Percentiles rank a stretch among this genome's conserved stretches.
Conservation (phyloP, 768 basidiomycete species). For the Auricularia sp. region DNA sequence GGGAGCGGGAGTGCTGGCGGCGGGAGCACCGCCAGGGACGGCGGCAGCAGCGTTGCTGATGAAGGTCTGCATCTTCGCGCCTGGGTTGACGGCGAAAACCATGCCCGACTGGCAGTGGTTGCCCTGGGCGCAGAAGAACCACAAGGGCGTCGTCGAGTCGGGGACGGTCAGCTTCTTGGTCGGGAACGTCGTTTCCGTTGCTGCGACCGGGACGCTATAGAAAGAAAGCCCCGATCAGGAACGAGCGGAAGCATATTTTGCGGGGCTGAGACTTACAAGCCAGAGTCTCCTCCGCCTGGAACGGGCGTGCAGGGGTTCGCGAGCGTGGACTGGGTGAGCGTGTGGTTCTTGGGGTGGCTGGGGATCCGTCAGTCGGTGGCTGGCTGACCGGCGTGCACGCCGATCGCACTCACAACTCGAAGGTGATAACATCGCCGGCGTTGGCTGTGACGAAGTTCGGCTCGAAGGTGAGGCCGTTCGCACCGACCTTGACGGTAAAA, state of each 20-base stretch:
- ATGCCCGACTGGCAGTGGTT: slow-evolving; percentile 47
- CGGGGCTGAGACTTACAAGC: slow-evolving; percentile 21
- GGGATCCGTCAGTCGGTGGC: background rate
- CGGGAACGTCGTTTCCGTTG: slow-evolving; percentile 36
- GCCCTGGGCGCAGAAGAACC: slow-evolving; percentile 43
- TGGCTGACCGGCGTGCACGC: background rate
- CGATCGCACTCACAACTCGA: background rate
- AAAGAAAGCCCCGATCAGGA: background rate
- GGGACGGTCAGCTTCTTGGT: slow-evolving; percentile 45
- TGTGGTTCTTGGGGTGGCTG: slow-evolving; percentile 9
- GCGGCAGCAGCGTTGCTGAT: slow-evolving; percentile 39
- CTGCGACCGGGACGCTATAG: slow-evolving; percentile 38
- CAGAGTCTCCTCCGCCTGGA: slow-evolving; percentile 30
- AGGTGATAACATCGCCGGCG: background rate
- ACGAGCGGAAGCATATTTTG: background rate
- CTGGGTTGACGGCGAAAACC: slow-evolving; percentile 61
- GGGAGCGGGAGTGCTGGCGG: slow-evolving; percentile 11
- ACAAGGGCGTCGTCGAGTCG: slow-evolving; percentile 19
- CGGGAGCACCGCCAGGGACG: slow-evolving; percentile 12
- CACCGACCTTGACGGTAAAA: background rate
- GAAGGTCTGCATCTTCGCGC: slow-evolving; percentile 43
- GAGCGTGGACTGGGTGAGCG: slow-evolving; percentile 29
- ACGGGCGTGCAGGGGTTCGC: slow-evolving; percentile 29
- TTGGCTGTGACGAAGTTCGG: background rate
- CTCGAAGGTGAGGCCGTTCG: background rate